Evolutionary conservation across 1,284 basidiomycete genomes (phyloP).

Genomic region (Fomitiporia mediterranea): DNA sequence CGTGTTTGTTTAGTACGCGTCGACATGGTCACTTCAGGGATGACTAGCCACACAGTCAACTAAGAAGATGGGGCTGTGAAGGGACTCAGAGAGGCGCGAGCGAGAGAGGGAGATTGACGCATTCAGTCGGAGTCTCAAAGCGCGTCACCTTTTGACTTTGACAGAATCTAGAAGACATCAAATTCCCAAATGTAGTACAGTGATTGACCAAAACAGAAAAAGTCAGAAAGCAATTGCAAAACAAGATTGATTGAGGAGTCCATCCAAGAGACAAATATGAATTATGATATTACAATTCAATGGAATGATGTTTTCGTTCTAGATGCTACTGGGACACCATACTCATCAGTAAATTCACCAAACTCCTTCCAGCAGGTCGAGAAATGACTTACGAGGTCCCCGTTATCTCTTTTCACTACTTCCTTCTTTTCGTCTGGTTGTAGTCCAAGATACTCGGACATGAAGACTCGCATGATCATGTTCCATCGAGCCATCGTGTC

Average conservation of each 20-base stretch:
- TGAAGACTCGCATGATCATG: constrained; percentile 81
- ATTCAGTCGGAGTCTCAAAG: neutral
- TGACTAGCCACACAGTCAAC: no score
- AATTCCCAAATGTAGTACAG: no score
- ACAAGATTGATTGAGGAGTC: neutral
- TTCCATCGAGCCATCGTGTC: constrained; percentile 89
- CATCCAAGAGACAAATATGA: neutral
- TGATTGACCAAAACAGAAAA: neutral
- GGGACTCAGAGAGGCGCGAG: neutral
- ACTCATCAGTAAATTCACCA: neutral
- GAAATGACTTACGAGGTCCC: constrained; percentile 20
- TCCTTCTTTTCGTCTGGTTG: constrained; percentile 34
- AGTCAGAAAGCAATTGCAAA: neutral
- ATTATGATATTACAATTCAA: constrained; percentile 2
- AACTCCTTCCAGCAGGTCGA: neutral
- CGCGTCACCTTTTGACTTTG: no score
- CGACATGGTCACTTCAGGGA: constrained; percentile 1
- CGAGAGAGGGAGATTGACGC: neutral
- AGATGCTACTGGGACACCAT: constrained; percentile 14
- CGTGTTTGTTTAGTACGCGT: constrained; percentile 9
- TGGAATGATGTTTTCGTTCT: constrained; percentile 9
- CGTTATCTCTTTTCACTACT: constrained; percentile 8
- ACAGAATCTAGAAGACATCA: no score
- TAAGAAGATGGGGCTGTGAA: neutral
- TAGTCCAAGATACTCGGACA: constrained; percentile 87